phyloP scores from a whole-genome alignment of 2,329 filamentous ascomycete genomes.

The Trichothecium roseum region DNA sequence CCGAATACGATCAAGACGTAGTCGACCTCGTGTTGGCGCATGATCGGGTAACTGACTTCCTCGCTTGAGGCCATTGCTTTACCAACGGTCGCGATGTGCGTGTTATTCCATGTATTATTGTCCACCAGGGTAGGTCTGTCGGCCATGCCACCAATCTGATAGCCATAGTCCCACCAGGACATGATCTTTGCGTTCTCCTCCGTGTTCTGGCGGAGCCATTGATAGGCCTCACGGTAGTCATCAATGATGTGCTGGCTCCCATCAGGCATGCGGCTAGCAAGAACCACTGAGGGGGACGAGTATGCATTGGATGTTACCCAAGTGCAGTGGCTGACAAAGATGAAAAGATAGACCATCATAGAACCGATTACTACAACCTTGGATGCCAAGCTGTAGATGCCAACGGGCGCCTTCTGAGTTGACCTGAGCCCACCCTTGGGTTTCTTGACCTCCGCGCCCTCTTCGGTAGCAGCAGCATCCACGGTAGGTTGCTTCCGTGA shows the following conservation, averaged over 20 bases:
- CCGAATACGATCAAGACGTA: constrained; percentile 98
- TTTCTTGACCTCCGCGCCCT: constrained; percentile 43
- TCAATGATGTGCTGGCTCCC: constrained; percentile 98
- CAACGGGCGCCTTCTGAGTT: constrained; percentile 62
- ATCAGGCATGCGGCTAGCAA: constrained; percentile 85
- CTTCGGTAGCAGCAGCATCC: constrained; percentile 28
- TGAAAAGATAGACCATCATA: constrained; percentile 69
- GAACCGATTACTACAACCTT: constrained; percentile 67
- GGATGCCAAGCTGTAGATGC: constrained; percentile 72
- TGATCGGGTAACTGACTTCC: constrained; percentile 97
- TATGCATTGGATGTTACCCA: constrained; percentile 99
- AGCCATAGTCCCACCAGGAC: constrained; percentile 99
- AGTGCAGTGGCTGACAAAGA: constrained; percentile 96
- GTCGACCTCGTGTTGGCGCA: constrained; percentile 96
- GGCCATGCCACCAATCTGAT: constrained; percentile 99
- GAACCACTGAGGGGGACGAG: constrained; percentile 92
- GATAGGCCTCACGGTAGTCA: constrained; percentile 97
- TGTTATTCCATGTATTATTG: constrained; percentile 99
- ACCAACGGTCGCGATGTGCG: constrained; percentile 95
- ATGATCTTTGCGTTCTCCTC: constrained; percentile 92
- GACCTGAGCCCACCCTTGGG: constrained; percentile 54
- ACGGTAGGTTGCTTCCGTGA: constrained; percentile 50
- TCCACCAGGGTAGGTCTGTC: constrained; percentile 94
- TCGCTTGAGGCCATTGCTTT: constrained; percentile 98
- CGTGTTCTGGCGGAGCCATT: constrained; percentile 98